phyloP scores from a whole-genome alignment of 306 rosid genomes.

The Cicer cuneatum region DNA sequence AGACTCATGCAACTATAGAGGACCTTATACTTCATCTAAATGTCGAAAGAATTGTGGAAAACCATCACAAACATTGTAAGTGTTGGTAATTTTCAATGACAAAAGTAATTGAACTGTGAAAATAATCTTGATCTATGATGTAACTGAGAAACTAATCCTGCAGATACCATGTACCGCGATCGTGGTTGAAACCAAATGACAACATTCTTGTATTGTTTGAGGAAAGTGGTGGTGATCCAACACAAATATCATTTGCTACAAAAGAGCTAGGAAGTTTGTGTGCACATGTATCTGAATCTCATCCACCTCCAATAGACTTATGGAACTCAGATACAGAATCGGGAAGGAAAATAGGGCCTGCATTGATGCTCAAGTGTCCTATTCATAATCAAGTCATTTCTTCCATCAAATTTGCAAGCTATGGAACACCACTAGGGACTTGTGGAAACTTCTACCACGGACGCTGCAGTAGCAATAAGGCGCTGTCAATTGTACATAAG shows the following conservation, averaged over 20 bases:
- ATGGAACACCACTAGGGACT: constrained; percentile 79
- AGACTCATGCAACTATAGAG: constrained; percentile 71
- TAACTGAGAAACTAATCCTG: constrained; percentile 1
- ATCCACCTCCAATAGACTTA: constrained; percentile 73
- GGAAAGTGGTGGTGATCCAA: constrained; percentile 90
- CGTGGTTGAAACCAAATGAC: constrained; percentile 70
- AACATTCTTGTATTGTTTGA: constrained; percentile 83
- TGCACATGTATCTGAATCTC: constrained; percentile 82
- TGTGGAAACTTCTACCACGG: constrained; percentile 83
- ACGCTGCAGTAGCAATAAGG: constrained; percentile 69
- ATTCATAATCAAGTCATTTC: constrained; percentile 72
- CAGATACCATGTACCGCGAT: constrained; percentile 90
- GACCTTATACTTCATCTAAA: constrained; percentile 61
- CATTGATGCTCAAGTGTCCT: constrained; percentile 76
- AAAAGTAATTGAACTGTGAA: constrained; percentile 29
- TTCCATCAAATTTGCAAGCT: constrained; percentile 89
- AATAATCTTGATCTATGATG: constrained; percentile 41
- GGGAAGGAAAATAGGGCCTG: constrained; percentile 54
- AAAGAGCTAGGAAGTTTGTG: constrained; percentile 73
- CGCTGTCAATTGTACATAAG: constrained; percentile 76
- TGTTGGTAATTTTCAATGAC: constrained; percentile 29
- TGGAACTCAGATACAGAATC: constrained; percentile 65
- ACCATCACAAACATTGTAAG: constrained; percentile 86
- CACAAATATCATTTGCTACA: constrained; percentile 67
- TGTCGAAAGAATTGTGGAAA: constrained; percentile 87